These are phyloP conservation scores for Paraphaeosphaeria minitans DNA, from an alignment of 2,329 filamentous ascomycete genomes.

Conservation along the genomic window DNA sequence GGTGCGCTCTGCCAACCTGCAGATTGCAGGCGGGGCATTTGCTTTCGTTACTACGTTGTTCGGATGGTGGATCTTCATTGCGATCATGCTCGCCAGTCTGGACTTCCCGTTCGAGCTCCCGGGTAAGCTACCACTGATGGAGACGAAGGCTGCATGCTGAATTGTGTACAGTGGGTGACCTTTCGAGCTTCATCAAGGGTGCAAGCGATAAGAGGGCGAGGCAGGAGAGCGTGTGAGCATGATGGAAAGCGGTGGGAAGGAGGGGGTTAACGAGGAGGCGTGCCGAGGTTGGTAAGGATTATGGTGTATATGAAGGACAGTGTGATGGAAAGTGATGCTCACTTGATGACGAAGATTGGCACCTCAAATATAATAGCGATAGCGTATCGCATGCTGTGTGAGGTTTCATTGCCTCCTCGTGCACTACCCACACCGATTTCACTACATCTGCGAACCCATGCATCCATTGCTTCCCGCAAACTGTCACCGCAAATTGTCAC, in stretches of 20 bases:
- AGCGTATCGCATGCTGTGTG: no score
- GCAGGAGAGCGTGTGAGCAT: constrained; percentile 17
- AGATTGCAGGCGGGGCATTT: constrained; percentile 54
- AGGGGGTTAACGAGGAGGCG: neutral
- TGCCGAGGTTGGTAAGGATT: neutral
- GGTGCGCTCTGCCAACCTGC: constrained; percentile 34
- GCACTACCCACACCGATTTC: no score
- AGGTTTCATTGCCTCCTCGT: no score
- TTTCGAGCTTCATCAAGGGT: constrained; percentile 53
- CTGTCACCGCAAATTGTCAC: no score
- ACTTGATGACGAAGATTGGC: neutral
- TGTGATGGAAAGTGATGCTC: neutral
- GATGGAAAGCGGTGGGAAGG: neutral
- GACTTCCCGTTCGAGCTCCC: constrained; percentile 60
- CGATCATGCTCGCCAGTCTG: constrained; percentile 59
- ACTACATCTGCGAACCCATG: no score
- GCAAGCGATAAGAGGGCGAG: constrained; percentile 41
- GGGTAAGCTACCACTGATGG: constrained; percentile 25
- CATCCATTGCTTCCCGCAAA: no score
- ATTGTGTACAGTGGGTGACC: constrained; percentile 47
- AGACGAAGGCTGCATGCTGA: constrained; percentile 3
- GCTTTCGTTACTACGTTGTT: constrained; percentile 55
- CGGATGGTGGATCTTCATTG: constrained; percentile 61
- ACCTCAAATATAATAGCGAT: neutral
- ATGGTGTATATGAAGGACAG: neutral